Percentiles rank a stretch among this genome's conserved stretches.
Evolutionary conservation across 2,329 filamentous ascomycete species (phyloP).

Genomic region (Aureobasidium leucospermi): DNA sequence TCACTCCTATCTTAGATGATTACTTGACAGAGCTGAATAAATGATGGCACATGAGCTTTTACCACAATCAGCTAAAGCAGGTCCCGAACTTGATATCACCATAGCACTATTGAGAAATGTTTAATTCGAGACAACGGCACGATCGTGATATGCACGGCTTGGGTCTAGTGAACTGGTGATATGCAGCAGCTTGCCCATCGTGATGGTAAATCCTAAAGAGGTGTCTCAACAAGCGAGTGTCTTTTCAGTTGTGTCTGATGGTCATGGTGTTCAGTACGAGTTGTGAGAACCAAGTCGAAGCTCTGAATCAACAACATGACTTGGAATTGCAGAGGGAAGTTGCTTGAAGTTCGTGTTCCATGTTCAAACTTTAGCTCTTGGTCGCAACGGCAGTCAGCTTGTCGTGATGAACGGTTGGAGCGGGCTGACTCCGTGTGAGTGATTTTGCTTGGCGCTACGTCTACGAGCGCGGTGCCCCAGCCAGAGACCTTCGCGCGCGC

Average conservation of each 20-base stretch:
- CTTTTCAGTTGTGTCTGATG: no score
- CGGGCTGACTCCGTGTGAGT: not conserved
- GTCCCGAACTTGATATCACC: not conserved
- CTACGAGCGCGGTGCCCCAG: not conserved
- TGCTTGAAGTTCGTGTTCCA: not conserved
- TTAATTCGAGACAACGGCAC: not conserved
- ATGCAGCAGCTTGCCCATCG: not conserved
- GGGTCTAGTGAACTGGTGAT: not conserved
- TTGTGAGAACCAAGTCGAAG: no score
- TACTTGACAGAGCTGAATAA: no score
- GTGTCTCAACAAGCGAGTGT: not conserved
- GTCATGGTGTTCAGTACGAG: no score
- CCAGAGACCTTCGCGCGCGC: slow-evolving; percentile 8
- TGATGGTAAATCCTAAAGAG: not conserved
- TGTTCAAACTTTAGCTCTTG: not conserved
- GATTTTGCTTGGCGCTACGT: slow-evolving; percentile 1
- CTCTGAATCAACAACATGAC: no score
- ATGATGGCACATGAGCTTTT: not conserved
- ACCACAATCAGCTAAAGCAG: not conserved
- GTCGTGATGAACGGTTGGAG: slow-evolving; percentile 1
- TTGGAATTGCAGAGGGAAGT: no score
- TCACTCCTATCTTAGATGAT: no score
- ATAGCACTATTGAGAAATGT: not conserved
- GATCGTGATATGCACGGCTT: not conserved
- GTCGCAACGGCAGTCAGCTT: not conserved